Evolutionary conservation across 2,329 filamentous ascomycete species (phyloP), one percentile per base, ranked within the genome.

Genomic region (Didymella lethalis): DNA sequence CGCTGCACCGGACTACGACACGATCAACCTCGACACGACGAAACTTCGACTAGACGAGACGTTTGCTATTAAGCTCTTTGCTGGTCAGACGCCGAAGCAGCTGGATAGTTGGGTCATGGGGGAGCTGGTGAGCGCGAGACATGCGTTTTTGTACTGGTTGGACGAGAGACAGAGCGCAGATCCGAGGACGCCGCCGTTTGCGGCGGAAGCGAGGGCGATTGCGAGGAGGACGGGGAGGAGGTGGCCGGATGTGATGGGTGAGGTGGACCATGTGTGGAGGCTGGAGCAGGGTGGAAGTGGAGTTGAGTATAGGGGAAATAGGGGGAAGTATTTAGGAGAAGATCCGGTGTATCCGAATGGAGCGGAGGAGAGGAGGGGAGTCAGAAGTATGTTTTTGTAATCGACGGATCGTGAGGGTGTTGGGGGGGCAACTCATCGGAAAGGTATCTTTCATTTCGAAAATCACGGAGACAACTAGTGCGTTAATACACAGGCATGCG

Each of bases 81-180:
- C 61, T 2, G 26, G 43, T 10, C 58, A 65, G 14, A 26, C 14
- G 2, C 31, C 28, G 2, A 18, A 46, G 2, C 28, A 52, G 7
- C 26, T 48, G 0, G 55, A 63, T 1, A 40, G 28, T 4, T 64
- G 63, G 55, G 36, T 62, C 6, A 54, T 64, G n/a, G 63, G 60
- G 2, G 61, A 67, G 47, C 16, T 69, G 23, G 28, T 54, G 12
- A 49, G 57, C 3, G 65, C 61, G 2, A 41, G 65, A 8, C 64
- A 68, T 40, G 52, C 64, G 12, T 69, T 63, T 25, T 23, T 67
- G 53, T 48, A 63, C 41, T 68, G 62, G 65, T 40, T 69, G 4
- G 63, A 63, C n/a, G 48, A 38, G 11, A 48, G 64, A 2, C 26
- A 36, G 2, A 54, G 47, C 1, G 48, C 63, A 0, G 53, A 67